Conservation (phyloP, 2,329 filamentous ascomycete species). For the Phialophora expanda region DNA sequence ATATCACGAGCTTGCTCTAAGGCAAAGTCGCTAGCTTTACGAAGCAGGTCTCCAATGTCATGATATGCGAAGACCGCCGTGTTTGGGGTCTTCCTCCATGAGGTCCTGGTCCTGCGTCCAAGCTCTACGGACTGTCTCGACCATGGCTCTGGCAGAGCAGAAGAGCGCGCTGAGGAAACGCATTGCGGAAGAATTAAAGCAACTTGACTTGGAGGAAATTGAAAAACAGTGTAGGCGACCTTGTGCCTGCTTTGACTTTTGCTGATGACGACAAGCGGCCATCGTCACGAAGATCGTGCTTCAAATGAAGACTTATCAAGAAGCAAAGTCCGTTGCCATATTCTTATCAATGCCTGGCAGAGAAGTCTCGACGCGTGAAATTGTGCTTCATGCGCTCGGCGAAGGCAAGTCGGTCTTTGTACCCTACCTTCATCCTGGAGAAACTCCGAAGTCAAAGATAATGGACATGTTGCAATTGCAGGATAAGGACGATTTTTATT, state of each 20-base stretch:
- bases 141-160: constrained; percentile 31
- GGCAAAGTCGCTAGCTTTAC: not conserved
- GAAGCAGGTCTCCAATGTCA: constrained; percentile 3
- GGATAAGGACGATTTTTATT: constrained; percentile 76
- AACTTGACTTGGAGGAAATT: constrained; percentile 33
- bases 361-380: constrained; percentile 81
- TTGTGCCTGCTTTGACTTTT: not conserved
- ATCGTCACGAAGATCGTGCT: constrained; percentile 69
- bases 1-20: not conserved
- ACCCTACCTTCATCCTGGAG: constrained; percentile 73
- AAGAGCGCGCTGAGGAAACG: constrained; percentile 38
- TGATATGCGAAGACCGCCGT: constrained; percentile 12
- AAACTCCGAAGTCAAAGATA: constrained; percentile 60
- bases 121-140: constrained; percentile 21
- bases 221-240: constrained; percentile 37
- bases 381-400: constrained; percentile 79
- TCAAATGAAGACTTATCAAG: constrained; percentile 72
- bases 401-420: constrained; percentile 86
- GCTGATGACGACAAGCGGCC: constrained; percentile 59
- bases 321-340: constrained; percentile 77
- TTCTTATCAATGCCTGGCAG: constrained; percentile 91
- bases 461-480: constrained; percentile 94
- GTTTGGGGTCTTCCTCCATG: constrained; percentile 21
- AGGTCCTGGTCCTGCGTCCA: constrained; percentile 14
- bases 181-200: constrained; percentile 29